A percentile compares a stretch with the other conserved stretches of the same genome.
phyloP scores from a whole-genome alignment of 2,329 filamentous ascomycete species.

The Remersonia thermophila region DNA sequence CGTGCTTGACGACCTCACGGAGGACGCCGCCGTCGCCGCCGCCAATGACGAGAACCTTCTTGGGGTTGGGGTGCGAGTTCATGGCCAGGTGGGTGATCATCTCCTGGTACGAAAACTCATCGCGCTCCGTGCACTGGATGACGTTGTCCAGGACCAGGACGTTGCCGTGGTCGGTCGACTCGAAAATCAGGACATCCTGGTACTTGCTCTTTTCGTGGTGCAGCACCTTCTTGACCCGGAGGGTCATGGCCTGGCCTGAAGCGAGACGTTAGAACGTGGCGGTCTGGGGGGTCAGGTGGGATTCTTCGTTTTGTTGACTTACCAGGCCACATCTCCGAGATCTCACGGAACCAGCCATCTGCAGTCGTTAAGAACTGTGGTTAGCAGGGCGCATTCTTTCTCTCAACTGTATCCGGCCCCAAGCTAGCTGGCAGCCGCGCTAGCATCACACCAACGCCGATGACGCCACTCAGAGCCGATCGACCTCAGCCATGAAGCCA shows the following conservation, averaged over 20 bases:
- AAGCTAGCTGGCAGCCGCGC: too few relatives aligned
- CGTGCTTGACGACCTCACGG: slow-evolving; percentile 98
- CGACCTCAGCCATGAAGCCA: background rate
- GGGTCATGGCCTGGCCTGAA: slow-evolving; percentile 94
- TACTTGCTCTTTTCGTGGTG: slow-evolving; percentile 99
- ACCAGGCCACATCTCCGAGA: slow-evolving; percentile 94
- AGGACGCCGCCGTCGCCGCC: slow-evolving; percentile 96
- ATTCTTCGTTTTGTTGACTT: too few relatives aligned
- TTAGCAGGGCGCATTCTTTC: too few relatives aligned
- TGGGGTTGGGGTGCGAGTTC: slow-evolving; percentile 95
- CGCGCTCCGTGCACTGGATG: slow-evolving; percentile 95
- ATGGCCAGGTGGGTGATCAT: slow-evolving; percentile 99
- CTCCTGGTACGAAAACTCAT: slow-evolving; percentile 99
- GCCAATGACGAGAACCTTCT: slow-evolving; percentile 96
- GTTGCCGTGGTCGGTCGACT: slow-evolving; percentile 92
- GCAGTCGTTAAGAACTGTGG: slow-evolving; percentile 1
- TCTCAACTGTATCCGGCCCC: background rate
- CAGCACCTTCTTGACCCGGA: slow-evolving; percentile 93
- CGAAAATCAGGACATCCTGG: slow-evolving; percentile 97
- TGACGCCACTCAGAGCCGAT: too few relatives aligned
- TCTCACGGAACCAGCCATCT: slow-evolving; percentile 99
- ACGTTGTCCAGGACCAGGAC: slow-evolving; percentile 97
- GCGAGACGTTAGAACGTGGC: background rate
- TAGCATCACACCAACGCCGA: too few relatives aligned
- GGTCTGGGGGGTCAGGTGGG: slow-evolving; percentile 3